phyloP scores from a whole-genome alignment of 345 rosid genomes.

The Arabidopsis arenosa region DNA sequence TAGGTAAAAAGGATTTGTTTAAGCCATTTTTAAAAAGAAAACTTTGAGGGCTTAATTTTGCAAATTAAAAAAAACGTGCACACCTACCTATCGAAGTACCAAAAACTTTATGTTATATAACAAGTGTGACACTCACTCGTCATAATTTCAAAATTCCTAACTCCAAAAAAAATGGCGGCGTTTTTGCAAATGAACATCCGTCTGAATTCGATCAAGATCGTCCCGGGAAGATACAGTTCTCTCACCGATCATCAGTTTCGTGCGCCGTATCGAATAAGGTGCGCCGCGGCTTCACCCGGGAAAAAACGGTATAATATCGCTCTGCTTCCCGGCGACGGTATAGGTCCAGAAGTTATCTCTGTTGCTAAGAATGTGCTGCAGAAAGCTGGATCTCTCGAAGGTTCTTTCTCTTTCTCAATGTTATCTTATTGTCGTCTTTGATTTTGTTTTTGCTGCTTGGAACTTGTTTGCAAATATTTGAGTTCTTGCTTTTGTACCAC shows the following conservation, averaged over 20 bases:
- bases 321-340: slow-evolving; percentile 90
- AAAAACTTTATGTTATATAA: not conserved
- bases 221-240: slow-evolving; percentile 39
- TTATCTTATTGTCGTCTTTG: slow-evolving; percentile 1
- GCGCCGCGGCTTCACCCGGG: slow-evolving; percentile 52
- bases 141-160: not conserved
- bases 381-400: slow-evolving; percentile 78
- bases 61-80: slow-evolving; percentile 35
- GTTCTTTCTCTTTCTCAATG: slow-evolving; percentile 41
- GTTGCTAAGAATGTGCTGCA: slow-evolving; percentile 73
- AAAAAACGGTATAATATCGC: slow-evolving; percentile 66
- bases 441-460: not conserved
- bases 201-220: slow-evolving; percentile 21
- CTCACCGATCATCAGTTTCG: slow-evolving; percentile 36
- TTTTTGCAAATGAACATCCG: slow-evolving; percentile 47
- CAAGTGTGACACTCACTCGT: not conserved
- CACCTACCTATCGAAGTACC: slow-evolving; percentile 30
- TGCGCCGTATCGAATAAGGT: slow-evolving; percentile 48
- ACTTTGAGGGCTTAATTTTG: not conserved
- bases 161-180: slow-evolving; percentile 49
- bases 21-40: not conserved
- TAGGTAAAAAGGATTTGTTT: slow-evolving; percentile 10
- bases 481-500: slow-evolving; percentile 8
- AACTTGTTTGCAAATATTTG: not conserved
- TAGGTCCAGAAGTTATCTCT: slow-evolving; percentile 86